Conservation (phyloP, 495 filamentous ascomycete genomes). For the Friedmanniomyces simplex region DNA sequence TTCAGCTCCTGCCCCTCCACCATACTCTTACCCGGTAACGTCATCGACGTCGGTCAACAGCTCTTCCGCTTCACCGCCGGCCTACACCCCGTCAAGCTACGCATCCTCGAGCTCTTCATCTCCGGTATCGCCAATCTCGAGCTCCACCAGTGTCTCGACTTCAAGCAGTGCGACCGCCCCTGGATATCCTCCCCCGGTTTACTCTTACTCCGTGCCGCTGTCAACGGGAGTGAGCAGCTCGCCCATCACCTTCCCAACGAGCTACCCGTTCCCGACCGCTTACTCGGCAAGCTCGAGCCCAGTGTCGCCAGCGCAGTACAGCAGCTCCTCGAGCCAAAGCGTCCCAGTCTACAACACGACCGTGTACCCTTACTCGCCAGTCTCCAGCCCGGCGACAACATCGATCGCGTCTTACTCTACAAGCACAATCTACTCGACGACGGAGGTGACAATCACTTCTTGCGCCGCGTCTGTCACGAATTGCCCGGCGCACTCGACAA, state of each 20-base stretch:
- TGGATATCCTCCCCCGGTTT: not conserved
- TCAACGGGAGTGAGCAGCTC: not conserved
- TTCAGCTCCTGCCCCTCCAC: not conserved
- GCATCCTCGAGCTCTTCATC: not conserved
- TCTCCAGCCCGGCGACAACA: too few relatives aligned
- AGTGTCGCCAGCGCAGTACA: constrained; percentile 13
- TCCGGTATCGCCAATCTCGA: constrained; percentile 2
- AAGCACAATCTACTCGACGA: constrained; percentile 8
- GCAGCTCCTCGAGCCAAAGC: constrained; percentile 24
- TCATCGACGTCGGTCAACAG: not conserved
- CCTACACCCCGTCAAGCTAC: not conserved
- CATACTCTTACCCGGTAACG: not conserved
- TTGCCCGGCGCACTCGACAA: constrained; percentile 5
- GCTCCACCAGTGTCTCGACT: not conserved
- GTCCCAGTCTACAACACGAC: not conserved
- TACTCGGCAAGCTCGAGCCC: constrained; percentile 31
- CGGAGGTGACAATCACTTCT: not conserved
- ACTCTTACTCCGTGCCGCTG: not conserved
- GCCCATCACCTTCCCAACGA: not conserved
- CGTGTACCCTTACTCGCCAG: too few relatives aligned
- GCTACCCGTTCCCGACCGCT: constrained; percentile 17
- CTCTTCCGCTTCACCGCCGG: not conserved
- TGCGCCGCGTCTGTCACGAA: not conserved
- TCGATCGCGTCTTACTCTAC: too few relatives aligned
- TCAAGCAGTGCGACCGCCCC: not conserved